phyloP scores from a whole-genome alignment of 2,329 filamentous ascomycete genomes.

The Drechslera avenae region DNA sequence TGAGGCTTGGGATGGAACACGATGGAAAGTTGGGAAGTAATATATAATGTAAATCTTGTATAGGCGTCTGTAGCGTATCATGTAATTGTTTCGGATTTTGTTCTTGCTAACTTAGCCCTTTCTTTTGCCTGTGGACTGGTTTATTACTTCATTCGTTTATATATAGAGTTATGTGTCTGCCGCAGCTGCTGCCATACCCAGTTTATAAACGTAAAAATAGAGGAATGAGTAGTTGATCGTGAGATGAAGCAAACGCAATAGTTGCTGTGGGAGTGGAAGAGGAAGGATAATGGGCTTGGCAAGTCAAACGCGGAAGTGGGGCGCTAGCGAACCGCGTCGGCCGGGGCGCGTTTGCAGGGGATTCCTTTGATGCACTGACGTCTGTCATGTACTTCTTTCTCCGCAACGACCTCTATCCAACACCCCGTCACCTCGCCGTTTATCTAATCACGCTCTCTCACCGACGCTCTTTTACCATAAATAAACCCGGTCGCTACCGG shows the following conservation, averaged over 20 bases:
- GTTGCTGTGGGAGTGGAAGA: constrained; percentile 14
- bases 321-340: constrained; percentile 30
- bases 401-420: constrained; percentile 9
- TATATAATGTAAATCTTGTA: no score
- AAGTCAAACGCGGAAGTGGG: constrained; percentile 17
- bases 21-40: no score
- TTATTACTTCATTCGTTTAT: no score
- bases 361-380: constrained; percentile 32
- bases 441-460: constrained; percentile 4
- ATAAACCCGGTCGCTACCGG: not conserved
- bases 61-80: no score
- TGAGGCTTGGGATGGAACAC: not conserved
- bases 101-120: no score
- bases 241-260: not conserved
- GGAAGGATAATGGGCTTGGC: constrained; percentile 33
- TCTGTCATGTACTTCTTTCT: constrained; percentile 14
- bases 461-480: constrained; percentile 5
- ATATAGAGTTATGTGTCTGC: no score
- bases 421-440: constrained; percentile 5
- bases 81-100: no score
- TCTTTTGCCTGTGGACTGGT: no score
- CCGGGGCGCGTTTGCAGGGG: constrained; percentile 26
- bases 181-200: no score
- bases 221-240: no score
- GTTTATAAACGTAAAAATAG: no score